phyloP scores from a whole-genome alignment of 495 filamentous ascomycete genomes.

The Penicillium verhagenii region DNA sequence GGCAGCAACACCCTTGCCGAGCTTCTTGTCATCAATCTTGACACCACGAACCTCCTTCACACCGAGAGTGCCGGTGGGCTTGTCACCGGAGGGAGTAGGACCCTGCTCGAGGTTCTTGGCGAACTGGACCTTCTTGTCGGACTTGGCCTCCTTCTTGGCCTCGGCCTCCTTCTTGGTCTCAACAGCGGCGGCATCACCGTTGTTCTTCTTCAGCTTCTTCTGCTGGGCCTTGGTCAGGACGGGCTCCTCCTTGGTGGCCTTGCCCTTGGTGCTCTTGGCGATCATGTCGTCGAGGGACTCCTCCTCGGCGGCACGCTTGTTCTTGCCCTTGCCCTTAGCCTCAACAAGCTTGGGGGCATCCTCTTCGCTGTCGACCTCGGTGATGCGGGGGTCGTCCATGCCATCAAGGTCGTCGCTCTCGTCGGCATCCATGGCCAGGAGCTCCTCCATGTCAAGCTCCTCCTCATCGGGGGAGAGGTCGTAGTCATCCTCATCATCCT shows the following conservation, averaged over 20 bases:
- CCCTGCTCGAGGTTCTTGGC: slow-evolving; percentile 98
- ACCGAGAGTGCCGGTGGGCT: slow-evolving; percentile 57
- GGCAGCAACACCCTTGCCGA: slow-evolving; percentile 73
- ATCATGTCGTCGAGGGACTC: slow-evolving; percentile 71
- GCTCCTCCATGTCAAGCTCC: slow-evolving; percentile 47
- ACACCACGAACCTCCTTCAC: slow-evolving; percentile 82
- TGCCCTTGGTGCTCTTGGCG: slow-evolving; percentile 63
- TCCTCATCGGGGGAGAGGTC: slow-evolving; percentile 81
- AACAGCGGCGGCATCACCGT: slow-evolving; percentile 71
- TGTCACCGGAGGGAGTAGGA: slow-evolving; percentile 68
- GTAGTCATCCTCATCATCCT: slow-evolving; percentile 72
- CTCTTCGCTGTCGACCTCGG: slow-evolving; percentile 82
- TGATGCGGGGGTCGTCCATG: slow-evolving; percentile 75
- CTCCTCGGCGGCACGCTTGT: slow-evolving; percentile 74
- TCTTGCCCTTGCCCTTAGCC: slow-evolving; percentile 79
- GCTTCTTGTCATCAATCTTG: slow-evolving; percentile 91
- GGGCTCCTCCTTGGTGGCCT: slow-evolving; percentile 52
- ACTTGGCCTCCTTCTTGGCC: slow-evolving; percentile 45
- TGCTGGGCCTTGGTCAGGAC: slow-evolving; percentile 91
- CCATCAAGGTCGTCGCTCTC: slow-evolving; percentile 84
- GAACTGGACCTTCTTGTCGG: slow-evolving; percentile 97
- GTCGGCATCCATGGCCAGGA: slow-evolving; percentile 60
- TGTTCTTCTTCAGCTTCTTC: slow-evolving; percentile 99
- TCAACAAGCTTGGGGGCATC: slow-evolving; percentile 73
- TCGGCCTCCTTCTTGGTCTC: slow-evolving; percentile 76